Conservation (phyloP, 2,329 filamentous ascomycete species). For the Xylogone sp. region DNA sequence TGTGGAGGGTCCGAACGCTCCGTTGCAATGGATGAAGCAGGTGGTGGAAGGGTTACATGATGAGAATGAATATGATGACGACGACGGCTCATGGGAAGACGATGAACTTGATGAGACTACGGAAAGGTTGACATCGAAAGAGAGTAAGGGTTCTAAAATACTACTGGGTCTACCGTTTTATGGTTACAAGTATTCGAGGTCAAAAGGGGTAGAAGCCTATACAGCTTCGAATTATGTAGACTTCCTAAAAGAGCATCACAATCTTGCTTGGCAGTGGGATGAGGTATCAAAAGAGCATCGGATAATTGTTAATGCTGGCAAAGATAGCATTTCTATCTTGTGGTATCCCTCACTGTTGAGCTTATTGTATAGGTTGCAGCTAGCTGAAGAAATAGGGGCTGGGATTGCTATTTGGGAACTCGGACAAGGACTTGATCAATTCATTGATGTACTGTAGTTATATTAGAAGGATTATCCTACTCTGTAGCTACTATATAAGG, state of each 20-base stretch:
- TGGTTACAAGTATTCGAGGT: conserved; percentile 1
- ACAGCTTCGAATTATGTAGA: conserved; percentile 3
- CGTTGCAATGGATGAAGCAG: conserved; percentile 1
- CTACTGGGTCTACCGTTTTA: conserved; percentile 2
- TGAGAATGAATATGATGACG: background rate
- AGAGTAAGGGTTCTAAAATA: background rate
- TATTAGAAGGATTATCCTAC: background rate
- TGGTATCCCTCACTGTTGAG: conserved; percentile 3
- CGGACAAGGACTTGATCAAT: conserved; percentile 2
- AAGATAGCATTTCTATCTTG: background rate
- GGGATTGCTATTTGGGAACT: conserved; percentile 3
- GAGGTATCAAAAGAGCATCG: conserved; percentile 1
- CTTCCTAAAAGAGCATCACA: background rate
- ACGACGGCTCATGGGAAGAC: background rate
- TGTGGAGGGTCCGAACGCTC: background rate
- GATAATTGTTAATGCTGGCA: background rate
- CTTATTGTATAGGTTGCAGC: conserved; percentile 2
- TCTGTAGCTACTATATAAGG: too few relatives aligned
- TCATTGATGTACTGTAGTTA: conserved; percentile 2
- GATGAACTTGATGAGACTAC: background rate
- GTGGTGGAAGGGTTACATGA: conserved; percentile 1
- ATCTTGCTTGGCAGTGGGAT: conserved; percentile 1
- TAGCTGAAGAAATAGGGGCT: conserved; percentile 1
- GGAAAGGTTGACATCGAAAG: background rate
- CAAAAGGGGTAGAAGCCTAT: conserved; percentile 3